Evolutionary conservation across 495 filamentous ascomycete genomes (phyloP).

Genomic region (Choiromyces venosus): DNA sequence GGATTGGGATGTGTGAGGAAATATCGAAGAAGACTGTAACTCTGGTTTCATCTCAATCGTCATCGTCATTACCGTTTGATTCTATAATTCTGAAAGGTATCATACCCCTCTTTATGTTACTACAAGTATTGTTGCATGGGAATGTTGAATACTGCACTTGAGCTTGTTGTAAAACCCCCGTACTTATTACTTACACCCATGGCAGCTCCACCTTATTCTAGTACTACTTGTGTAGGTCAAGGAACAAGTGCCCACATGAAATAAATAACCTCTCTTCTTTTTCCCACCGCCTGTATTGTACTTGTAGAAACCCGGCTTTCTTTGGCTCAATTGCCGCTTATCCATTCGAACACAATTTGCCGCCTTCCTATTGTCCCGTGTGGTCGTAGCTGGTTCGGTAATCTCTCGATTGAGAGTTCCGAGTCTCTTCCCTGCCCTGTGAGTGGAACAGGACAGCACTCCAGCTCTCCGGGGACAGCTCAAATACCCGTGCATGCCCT

Average conservation of each 20-base stretch:
- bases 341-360: neutral
- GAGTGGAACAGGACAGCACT: constrained; percentile 2
- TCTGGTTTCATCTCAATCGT: neutral
- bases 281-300: neutral
- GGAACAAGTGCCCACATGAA: neutral
- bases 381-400: constrained; percentile 33
- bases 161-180: neutral
- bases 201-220: neutral
- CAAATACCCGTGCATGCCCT: constrained; percentile 24
- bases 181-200: neutral
- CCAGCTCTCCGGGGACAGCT: constrained; percentile 26
- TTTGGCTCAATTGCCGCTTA: neutral
- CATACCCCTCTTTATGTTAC: neutral
- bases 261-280: neutral
- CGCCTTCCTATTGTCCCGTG: constrained; percentile 3
- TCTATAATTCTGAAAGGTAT: neutral
- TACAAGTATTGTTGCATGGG: neutral
- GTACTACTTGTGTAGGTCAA: neutral
- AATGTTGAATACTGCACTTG: neutral
- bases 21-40: constrained; percentile 1
- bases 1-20: neutral
- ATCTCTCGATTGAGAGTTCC: constrained; percentile 33
- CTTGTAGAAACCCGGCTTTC: neutral
- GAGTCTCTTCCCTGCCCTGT: constrained; percentile 17
- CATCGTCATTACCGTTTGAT: constrained; percentile 3